Conservation (phyloP, 1,139 yeast genomes). For the Zhuliangozyma parablackwelliae region DNA sequence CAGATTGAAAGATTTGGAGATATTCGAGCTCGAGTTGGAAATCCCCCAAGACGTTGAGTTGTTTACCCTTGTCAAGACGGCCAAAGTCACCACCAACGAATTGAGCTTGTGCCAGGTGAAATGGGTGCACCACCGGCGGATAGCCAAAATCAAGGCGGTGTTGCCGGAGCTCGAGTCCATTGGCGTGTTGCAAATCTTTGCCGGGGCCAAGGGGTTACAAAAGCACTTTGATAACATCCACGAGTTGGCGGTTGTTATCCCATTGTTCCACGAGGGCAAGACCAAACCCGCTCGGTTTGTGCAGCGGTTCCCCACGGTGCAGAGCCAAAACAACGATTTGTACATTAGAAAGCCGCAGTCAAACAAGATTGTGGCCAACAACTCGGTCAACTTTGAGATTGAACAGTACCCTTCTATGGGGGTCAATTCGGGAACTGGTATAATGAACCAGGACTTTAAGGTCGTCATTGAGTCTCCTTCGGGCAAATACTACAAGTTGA, state of each 20-base stretch:
- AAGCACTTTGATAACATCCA: conserved; percentile 58
- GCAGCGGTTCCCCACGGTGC: conserved; percentile 66
- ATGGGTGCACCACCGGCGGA: conserved; percentile 62
- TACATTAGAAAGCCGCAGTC: conserved; percentile 85
- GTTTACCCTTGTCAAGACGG: conserved; percentile 50
- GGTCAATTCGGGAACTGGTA: conserved; percentile 31
- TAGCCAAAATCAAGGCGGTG: conserved; percentile 75
- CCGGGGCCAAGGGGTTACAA: conserved; percentile 64
- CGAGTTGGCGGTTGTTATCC: conserved; percentile 72
- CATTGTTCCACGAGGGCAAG: conserved; percentile 70
- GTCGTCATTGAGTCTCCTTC: conserved; percentile 79
- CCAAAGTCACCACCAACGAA: conserved; percentile 47
- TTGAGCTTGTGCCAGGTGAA: conserved; percentile 70
- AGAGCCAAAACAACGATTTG: conserved; percentile 65
- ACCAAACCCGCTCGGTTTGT: conserved; percentile 59
- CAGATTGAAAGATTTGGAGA: conserved; percentile 66
- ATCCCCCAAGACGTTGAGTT: conserved; percentile 69
- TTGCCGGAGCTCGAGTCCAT: conserved; percentile 63
- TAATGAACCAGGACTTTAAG: conserved; percentile 43
- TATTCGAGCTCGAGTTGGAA: conserved; percentile 71
- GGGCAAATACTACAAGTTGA: conserved; percentile 67
- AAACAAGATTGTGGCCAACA: conserved; percentile 50
- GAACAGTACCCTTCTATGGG: conserved; percentile 64
- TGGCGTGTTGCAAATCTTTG: conserved; percentile 74
- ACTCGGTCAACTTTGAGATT: conserved; percentile 61